These are phyloP conservation scores for Paxillus ammoniavirescens DNA, from an alignment of 768 basidiomycete species.

Conservation along the genomic window DNA sequence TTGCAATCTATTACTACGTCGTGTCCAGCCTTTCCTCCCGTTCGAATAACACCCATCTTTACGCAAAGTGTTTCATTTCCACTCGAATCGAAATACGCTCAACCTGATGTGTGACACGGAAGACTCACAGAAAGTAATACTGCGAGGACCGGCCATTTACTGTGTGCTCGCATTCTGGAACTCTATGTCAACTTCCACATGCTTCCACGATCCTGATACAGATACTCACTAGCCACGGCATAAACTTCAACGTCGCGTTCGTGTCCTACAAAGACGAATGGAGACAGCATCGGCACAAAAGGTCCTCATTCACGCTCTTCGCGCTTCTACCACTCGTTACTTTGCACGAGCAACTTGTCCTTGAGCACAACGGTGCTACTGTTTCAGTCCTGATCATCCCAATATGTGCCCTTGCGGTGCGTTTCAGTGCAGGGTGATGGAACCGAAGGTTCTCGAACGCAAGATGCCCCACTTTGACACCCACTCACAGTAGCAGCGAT, in stretches of 20 bases:
- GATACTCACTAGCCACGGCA: too few relatives aligned
- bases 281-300: slow-evolving; percentile 38
- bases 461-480: neutral
- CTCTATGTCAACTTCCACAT: slow-evolving; percentile 7
- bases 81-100: slow-evolving; percentile 12
- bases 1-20: too few relatives aligned
- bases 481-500: neutral
- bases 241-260: slow-evolving; percentile 34
- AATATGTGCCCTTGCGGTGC: neutral
- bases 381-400: neutral
- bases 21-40: neutral
- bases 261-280: slow-evolving; percentile 37
- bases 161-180: slow-evolving; percentile 21
- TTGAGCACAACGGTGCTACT: neutral
- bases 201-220: slow-evolving; percentile 21
- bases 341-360: neutral
- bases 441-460: neutral
- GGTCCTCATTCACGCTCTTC: slow-evolving; percentile 38
- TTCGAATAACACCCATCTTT: neutral
- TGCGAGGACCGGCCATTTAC: slow-evolving; percentile 26
- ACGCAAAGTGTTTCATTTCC: neutral
- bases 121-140: too few relatives aligned
- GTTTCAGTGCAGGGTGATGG: neutral
- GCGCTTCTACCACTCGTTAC: slow-evolving; percentile 19
- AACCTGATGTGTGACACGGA: slow-evolving; percentile 27